Conservation (phyloP, 148 eudicot genomes). For the Cornus suecica region DNA sequence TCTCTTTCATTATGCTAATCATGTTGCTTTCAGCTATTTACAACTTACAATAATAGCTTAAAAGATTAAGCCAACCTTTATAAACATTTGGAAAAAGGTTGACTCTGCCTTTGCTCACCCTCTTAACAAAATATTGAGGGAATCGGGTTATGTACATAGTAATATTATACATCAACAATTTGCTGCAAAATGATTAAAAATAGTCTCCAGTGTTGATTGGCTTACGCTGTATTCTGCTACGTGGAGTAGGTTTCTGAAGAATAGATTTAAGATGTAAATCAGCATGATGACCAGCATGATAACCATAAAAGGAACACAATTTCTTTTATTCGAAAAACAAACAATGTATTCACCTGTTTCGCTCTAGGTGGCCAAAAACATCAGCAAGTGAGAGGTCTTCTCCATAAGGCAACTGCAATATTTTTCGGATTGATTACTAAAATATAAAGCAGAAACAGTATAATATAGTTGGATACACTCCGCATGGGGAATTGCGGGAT, state of each 20-base stretch:
- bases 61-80: conserved; percentile 2
- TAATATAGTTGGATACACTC: background rate
- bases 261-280: conserved; percentile 1
- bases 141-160: background rate
- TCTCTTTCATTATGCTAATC: background rate
- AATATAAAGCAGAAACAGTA: background rate
- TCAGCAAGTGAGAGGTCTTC: conserved; percentile 81
- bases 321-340: no score
- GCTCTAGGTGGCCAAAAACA: conserved; percentile 90
- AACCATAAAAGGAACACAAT: background rate
- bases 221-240: conserved; percentile 95
- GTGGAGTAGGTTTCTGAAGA: conserved; percentile 57
- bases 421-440: background rate
- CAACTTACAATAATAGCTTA: background rate
- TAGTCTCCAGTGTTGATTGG: conserved; percentile 94
- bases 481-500: no score
- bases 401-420: conserved; percentile 66
- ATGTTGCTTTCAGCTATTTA: background rate
- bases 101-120: background rate
- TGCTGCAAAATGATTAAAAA: conserved; percentile 94
- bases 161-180: conserved; percentile 41
- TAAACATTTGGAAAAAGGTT: background rate
- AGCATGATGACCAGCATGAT: background rate
- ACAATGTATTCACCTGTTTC: conserved; percentile 57
- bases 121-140: conserved; percentile 2